A percentile compares a stretch with the other conserved stretches of the same genome.
phyloP scores from a whole-genome alignment of 2,329 filamentous ascomycete species.

The Neonectria coccinea region DNA sequence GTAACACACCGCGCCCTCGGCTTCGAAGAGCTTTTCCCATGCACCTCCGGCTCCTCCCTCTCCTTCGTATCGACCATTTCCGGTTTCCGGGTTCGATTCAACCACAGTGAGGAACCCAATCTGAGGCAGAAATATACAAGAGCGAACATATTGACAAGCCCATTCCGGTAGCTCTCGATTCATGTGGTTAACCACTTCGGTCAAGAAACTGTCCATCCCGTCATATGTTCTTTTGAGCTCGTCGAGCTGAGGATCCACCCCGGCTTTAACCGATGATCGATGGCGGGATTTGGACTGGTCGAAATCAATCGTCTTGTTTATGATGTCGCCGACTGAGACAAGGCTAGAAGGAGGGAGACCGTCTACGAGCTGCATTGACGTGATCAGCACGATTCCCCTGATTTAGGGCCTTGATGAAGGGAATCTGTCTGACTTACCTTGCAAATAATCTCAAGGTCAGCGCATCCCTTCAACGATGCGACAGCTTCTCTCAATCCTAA shows the following conservation, averaged over 20 bases:
- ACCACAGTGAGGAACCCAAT: slow-evolving; percentile 90
- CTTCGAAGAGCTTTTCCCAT: slow-evolving; percentile 85
- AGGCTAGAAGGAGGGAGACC: slow-evolving; percentile 70
- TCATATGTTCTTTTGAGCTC: slow-evolving; percentile 81
- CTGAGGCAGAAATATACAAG: slow-evolving; percentile 92
- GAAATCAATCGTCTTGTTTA: slow-evolving; percentile 84
- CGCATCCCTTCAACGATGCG: slow-evolving; percentile 34
- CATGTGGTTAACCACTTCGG: slow-evolving; percentile 73
- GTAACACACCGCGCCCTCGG: slow-evolving; percentile 80
- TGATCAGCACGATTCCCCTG: slow-evolving; percentile 16
- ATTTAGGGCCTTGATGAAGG: background rate
- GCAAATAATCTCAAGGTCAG: slow-evolving; percentile 35
- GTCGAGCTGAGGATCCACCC: slow-evolving; percentile 81
- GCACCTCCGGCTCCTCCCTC: slow-evolving; percentile 63
- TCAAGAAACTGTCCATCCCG: slow-evolving; percentile 80
- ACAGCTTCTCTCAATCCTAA: slow-evolving; percentile 77
- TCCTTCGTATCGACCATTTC: slow-evolving; percentile 73
- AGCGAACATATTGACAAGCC: slow-evolving; percentile 66
- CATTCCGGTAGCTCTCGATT: slow-evolving; percentile 71
- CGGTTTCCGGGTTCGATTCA: slow-evolving; percentile 62
- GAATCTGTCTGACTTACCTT: slow-evolving; percentile 62
- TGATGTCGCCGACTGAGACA: slow-evolving; percentile 74
- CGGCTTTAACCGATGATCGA: slow-evolving; percentile 77
- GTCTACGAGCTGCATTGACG: slow-evolving; percentile 63
- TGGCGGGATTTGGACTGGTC: slow-evolving; percentile 77